Percentiles rank a stretch among this genome's conserved stretches.
Evolutionary conservation across 1,284 basidiomycete genomes (phyloP).

Genomic region (Leccinum huronense): DNA sequence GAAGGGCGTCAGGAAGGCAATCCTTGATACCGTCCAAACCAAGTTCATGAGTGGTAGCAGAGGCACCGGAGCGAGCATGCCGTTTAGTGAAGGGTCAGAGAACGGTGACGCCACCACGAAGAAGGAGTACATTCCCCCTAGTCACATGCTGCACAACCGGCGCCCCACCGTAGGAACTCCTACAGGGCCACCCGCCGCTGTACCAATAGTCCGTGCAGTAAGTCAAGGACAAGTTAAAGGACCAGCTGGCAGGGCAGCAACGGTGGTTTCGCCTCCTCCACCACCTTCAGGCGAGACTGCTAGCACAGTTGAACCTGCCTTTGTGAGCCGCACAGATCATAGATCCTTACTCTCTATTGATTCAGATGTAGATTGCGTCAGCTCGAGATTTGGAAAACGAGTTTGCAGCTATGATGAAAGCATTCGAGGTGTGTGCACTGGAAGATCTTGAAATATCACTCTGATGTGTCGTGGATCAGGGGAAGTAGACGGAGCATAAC

Average conservation of each 20-base stretch:
- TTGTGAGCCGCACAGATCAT: slow-evolving; percentile 48
- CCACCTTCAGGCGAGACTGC: slow-evolving; percentile 40
- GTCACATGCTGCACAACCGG: slow-evolving; percentile 57
- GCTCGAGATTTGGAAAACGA: slow-evolving; percentile 83
- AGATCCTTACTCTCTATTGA: slow-evolving; percentile 9
- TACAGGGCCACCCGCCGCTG: slow-evolving; percentile 28
- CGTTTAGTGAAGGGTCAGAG: slow-evolving; percentile 56
- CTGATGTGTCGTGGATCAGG: slow-evolving; percentile 45
- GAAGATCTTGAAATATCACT: slow-evolving; percentile 3
- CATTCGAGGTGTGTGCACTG: slow-evolving; percentile 66
- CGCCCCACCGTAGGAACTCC: slow-evolving; percentile 41
- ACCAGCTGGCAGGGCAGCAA: slow-evolving; percentile 57
- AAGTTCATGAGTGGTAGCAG: slow-evolving; percentile 51
- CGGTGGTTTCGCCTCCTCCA: slow-evolving; percentile 42
- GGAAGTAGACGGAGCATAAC: slow-evolving; percentile 96
- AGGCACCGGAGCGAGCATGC: slow-evolving; percentile 40
- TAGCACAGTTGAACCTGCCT: slow-evolving; percentile 59
- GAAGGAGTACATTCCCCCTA: slow-evolving; percentile 73
- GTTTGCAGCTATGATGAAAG: slow-evolving; percentile 73
- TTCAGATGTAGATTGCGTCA: slow-evolving; percentile 68
- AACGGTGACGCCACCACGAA: slow-evolving; percentile 48
- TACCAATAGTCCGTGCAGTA: slow-evolving; percentile 43
- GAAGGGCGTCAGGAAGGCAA: slow-evolving; percentile 83
- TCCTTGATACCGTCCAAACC: slow-evolving; percentile 67
- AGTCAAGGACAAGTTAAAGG: slow-evolving; percentile 52